Evolutionary conservation across 257 asterid genomes (phyloP), one percentile per base, ranked within the genome.

Genomic region (Nicotiana sylvestris): DNA sequence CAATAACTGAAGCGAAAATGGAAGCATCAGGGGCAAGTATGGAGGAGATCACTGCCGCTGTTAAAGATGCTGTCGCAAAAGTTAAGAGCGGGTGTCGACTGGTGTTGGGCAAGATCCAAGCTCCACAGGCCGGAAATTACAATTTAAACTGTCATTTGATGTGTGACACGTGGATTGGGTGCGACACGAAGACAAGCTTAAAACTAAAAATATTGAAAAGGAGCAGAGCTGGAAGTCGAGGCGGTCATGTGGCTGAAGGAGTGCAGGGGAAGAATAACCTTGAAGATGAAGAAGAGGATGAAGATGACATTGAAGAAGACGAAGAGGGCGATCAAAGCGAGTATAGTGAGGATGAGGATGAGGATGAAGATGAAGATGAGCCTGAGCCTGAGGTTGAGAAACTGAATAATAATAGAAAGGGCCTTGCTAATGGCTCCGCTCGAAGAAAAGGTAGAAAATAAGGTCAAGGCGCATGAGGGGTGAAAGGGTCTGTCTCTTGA

Each of bases 111-210:
- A 92, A 91, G 90, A 89, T 94, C 86, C 78, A 91, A 77, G 98
- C 98, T 30, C 87, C 87, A 68, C 87, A 88, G 0, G 93, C 90
- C 83, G 99, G 99, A 29, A 92, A 39, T 81, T 94, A 92, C 81
- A 91, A 90, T 87, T 84, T 96, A 90, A 89, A 87, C 68, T 88
- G 97, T 85, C 88, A 94, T 53, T 62, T 94, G 88, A 53, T 94
- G 83, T 90, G 97, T 6, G 99, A 96, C 37, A 87, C 98, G 0
- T 96, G 98, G 99, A 86, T 96, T 56, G 98, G 97, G 12, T 91
- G 96, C 4, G 98, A 94, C 77, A 82, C 80, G 27, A 92, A 86
- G 17, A 80, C 87, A 27, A 87, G 61, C 51, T 81, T 96, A 76
- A 92, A 91, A 85, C 78, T 96, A 78, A 94, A 90, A 81, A 88